A percentile compares a stretch with the other conserved stretches of the same genome.
Evolutionary conservation across 2,329 filamentous ascomycete species (phyloP).

Genomic region (Xylaria digitata): DNA sequence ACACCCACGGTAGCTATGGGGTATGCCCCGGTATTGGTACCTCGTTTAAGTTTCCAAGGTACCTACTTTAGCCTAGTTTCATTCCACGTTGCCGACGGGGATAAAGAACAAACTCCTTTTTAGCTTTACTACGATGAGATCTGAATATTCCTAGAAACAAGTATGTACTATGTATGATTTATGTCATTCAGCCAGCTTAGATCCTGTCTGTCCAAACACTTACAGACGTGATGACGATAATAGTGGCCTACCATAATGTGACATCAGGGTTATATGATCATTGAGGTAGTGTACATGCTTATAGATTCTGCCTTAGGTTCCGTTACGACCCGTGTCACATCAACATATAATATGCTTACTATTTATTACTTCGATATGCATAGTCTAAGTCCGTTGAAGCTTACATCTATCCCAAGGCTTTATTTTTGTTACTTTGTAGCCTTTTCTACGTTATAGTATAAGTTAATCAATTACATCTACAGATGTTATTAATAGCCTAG

Average conservation of each 20-base stretch:
- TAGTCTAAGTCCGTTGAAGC: background rate
- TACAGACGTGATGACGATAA: background rate
- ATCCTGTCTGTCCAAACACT: background rate
- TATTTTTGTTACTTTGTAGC: background rate
- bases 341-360: conserved; percentile 24
- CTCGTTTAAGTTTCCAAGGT: conserved; percentile 4
- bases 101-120: background rate
- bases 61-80: conserved; percentile 2
- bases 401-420: conserved; percentile 5
- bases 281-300: background rate
- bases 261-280: background rate
- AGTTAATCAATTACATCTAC: background rate
- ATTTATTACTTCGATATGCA: conserved; percentile 15
- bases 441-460: background rate
- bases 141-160: background rate
- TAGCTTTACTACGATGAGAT: conserved; percentile 7
- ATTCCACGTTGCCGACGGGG: conserved; percentile 20
- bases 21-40: conserved; percentile 8
- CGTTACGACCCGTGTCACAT: background rate
- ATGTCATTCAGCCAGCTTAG: background rate
- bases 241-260: background rate
- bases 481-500: background rate
- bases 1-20: too few species aligned
- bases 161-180: background rate
- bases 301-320: background rate